Evolutionary conservation across 192 early-diverging fungal genomes (phyloP).

Genomic region (Coemansia sp.): DNA sequence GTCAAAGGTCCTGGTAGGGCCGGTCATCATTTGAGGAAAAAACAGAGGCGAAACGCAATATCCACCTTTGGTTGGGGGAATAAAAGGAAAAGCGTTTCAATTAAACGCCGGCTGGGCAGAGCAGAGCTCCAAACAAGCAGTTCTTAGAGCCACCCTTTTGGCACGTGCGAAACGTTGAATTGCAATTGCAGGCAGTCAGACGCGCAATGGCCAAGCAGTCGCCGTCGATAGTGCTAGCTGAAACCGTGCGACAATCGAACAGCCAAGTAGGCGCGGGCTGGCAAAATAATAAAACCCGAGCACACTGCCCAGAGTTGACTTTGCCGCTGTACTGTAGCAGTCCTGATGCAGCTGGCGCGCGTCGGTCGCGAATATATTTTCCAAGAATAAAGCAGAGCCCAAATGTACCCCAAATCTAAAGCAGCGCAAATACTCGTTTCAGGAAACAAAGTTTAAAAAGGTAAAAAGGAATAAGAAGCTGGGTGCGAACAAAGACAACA

Average conservation of each 20-base stretch:
- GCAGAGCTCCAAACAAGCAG: slow-evolving; percentile 1
- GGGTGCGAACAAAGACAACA: slow-evolving; percentile 1
- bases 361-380: not conserved
- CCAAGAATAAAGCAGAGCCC: not conserved
- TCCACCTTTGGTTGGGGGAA: not conserved
- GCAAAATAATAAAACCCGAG: slow-evolving; percentile 5
- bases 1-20: slow-evolving; percentile 47
- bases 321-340: slow-evolving; percentile 2
- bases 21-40: slow-evolving; percentile 38
- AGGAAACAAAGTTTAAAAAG: not conserved
- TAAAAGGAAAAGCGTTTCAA: not conserved
- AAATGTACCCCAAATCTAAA: slow-evolving; percentile 1
- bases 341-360: not conserved
- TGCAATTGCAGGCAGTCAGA: not conserved
- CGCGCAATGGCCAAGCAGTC: not conserved
- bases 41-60: not conserved
- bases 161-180: not conserved
- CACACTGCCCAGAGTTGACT: not conserved
- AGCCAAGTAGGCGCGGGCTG: not conserved
- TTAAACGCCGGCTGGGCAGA: slow-evolving; percentile 5
- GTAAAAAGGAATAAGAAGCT: not conserved
- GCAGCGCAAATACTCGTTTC: slow-evolving; percentile 1
- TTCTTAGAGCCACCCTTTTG: not conserved
- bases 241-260: not conserved
- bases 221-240: not conserved